Percentiles rank a stretch among this genome's conserved stretches.
These are phyloP conservation scores for Penicillium olsonii DNA, from an alignment of 2,329 filamentous ascomycete species.

Conservation along the genomic window DNA sequence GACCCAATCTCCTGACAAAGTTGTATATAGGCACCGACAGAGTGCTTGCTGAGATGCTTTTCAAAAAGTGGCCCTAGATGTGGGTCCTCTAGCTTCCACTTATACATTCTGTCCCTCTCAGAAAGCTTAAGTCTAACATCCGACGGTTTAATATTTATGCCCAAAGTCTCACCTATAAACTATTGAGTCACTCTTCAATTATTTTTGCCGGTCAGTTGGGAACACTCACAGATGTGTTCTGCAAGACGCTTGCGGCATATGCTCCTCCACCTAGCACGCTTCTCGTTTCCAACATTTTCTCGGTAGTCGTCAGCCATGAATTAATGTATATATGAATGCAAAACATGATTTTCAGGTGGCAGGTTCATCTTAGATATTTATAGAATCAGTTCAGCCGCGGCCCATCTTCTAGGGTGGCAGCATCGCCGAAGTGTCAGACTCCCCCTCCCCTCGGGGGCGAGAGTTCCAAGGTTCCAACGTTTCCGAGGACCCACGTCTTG, in stretches of 20 bases:
- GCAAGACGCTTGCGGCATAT: background rate
- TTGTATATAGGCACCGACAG: background rate
- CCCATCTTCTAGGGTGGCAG: background rate
- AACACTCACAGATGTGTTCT: background rate
- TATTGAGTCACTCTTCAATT: background rate
- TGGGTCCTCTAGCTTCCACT: background rate
- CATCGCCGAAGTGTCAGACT: too few relatives aligned
- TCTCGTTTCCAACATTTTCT: background rate
- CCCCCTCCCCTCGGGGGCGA: too few relatives aligned
- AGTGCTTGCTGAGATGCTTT: conserved; percentile 1
- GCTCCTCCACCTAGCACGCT: background rate
- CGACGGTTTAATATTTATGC: background rate
- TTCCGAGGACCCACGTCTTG: too few relatives aligned
- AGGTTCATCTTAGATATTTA: background rate
- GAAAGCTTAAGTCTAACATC: background rate
- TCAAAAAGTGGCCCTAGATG: background rate
- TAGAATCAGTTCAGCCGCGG: background rate
- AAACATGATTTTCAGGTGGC: background rate
- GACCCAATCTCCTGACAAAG: background rate
- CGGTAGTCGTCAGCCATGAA: background rate
- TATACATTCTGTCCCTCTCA: background rate
- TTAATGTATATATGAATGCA: background rate
- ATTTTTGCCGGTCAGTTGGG: background rate
- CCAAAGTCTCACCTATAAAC: background rate
- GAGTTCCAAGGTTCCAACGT: too few relatives aligned